Conservation (phyloP, 1,284 basidiomycete species). For the Ganoderma lingzhi region DNA sequence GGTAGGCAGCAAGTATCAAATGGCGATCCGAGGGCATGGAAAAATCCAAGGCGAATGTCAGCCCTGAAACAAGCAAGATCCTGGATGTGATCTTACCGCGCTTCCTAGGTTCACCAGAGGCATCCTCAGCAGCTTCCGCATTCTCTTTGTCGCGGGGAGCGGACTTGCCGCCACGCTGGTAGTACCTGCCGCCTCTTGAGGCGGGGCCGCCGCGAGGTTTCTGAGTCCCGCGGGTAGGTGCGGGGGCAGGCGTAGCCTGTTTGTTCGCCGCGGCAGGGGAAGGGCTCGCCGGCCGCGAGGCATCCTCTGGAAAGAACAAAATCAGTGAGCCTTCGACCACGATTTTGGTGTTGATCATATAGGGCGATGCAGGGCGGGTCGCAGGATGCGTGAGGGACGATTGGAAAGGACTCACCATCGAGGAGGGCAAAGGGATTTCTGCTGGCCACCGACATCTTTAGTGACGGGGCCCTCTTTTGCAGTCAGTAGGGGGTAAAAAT, state of each 20-base stretch:
- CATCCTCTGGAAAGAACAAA: slow-evolving; percentile 41
- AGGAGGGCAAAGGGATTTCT: slow-evolving; percentile 84
- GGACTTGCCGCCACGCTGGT: slow-evolving; percentile 67
- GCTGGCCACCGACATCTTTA: slow-evolving; percentile 86
- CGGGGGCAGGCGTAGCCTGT: slow-evolving; percentile 51
- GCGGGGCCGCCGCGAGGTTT: slow-evolving; percentile 65
- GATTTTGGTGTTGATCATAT: slow-evolving; percentile 1
- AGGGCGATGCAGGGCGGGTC: slow-evolving; percentile 1
- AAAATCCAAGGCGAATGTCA: neutral
- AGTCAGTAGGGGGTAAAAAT: slow-evolving; percentile 49
- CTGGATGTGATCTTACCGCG: slow-evolving; percentile 54
- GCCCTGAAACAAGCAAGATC: slow-evolving; percentile 22
- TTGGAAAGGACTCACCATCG: slow-evolving; percentile 58
- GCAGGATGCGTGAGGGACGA: slow-evolving; percentile 5
- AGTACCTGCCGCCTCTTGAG: slow-evolving; percentile 78
- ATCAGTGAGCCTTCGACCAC: slow-evolving; percentile 10
- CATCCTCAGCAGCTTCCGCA: slow-evolving; percentile 51
- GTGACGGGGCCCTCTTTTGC: slow-evolving; percentile 64
- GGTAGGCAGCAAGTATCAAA: slow-evolving; percentile 17
- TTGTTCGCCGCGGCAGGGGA: slow-evolving; percentile 43
- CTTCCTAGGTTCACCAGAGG: slow-evolving; percentile 55
- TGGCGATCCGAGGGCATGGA: slow-evolving; percentile 9
- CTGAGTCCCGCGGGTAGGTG: slow-evolving; percentile 47
- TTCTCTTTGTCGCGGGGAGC: slow-evolving; percentile 44
- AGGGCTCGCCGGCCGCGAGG: slow-evolving; percentile 54